phyloP scores from a whole-genome alignment of 2,329 filamentous ascomycete species.

The Beauveria medogensis region DNA sequence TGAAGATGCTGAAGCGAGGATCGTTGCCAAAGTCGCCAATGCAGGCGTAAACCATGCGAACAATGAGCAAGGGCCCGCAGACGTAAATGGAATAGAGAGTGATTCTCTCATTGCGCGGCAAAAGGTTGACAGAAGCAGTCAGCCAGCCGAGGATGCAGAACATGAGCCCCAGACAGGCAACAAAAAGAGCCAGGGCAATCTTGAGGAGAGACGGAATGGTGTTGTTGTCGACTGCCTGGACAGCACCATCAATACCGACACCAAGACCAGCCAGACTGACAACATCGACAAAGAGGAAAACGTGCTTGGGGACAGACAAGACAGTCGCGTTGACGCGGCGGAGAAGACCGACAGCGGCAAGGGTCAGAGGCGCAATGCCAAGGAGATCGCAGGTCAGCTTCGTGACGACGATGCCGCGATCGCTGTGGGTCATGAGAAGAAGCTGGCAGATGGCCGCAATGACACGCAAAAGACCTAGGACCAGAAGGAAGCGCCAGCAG shows the following conservation, averaged over 20 bases:
- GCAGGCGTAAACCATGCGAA: constrained; percentile 13
- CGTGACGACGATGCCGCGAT: constrained; percentile 6
- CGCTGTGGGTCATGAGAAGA: constrained; percentile 7
- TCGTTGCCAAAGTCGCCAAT: constrained; percentile 13
- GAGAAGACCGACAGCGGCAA: constrained; percentile 12
- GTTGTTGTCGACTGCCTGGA: constrained; percentile 8
- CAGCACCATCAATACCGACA: constrained; percentile 12
- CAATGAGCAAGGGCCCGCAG: constrained; percentile 12
- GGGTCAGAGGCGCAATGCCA: constrained; percentile 13
- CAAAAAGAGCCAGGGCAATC: constrained; percentile 12
- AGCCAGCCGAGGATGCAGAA: constrained; percentile 9
- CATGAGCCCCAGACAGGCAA: constrained; percentile 13
- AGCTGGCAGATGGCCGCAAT: constrained; percentile 13
- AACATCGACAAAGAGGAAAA: constrained; percentile 7
- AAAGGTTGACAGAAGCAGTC: neutral
- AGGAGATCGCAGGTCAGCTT: constrained; percentile 14
- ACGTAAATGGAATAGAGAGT: constrained; percentile 11
- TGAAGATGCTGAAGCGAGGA: constrained; percentile 11
- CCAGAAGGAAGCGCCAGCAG: constrained; percentile 14
- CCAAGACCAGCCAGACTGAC: constrained; percentile 11
- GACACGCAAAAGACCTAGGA: constrained; percentile 12
- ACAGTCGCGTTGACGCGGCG: constrained; percentile 9
- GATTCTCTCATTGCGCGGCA: constrained; percentile 8
- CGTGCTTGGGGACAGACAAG: neutral
- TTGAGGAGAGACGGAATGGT: constrained; percentile 9